Base-by-base conservation (phyloP, 2,329 filamentous ascomycete species). In the Trichophaea hybrida region DNA sequence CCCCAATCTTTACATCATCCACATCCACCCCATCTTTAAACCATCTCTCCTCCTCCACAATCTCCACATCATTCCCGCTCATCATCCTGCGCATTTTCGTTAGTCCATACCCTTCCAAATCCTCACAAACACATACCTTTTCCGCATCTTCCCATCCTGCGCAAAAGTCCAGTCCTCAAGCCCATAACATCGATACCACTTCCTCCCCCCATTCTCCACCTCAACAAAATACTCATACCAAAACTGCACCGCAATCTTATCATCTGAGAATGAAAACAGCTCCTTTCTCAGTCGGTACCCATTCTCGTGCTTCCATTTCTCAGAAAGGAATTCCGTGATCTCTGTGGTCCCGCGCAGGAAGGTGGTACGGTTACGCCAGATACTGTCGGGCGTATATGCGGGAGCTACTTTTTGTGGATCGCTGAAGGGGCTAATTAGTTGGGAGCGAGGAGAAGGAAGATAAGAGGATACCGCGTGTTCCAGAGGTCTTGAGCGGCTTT, bases 101-200 rank as follows among this genome's bases (percentile, higher is more conserved):
- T 24, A 54, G 58, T 51, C 34, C 43, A 6, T n/a, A 5, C 7
- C 6, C 8, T 33, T 44, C 31, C 10, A 32, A n/a, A 24, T 24
- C 32, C 15, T n/a, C 15, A 6, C 40, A 53, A n/a, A 12, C 24
- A 15, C 38, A 32, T 6, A 59, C 61, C 61, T n/a, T 51, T 63
- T 88, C 61, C 79, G 74, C 84, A 88, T 88, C 54, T 80, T 73
- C 0, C 85, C 85, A 66, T 86, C 79, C 1, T 78, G 75, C 0
- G 80, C 81, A 71, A 87, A 88, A 0, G 84, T 88, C 85, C 84
- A 88, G 69, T 88, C 84, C 69, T 88, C 85, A 8, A 94, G 77
- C 0, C 88, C 88, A 69, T 94, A 94, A 49, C 85, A 89, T n/a
- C 87, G 78, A 77, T 85, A 90, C 88, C 88, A 94, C 70, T 87